Conservation (phyloP, 441 rosid genomes). For the Erodium texanum region DNA sequence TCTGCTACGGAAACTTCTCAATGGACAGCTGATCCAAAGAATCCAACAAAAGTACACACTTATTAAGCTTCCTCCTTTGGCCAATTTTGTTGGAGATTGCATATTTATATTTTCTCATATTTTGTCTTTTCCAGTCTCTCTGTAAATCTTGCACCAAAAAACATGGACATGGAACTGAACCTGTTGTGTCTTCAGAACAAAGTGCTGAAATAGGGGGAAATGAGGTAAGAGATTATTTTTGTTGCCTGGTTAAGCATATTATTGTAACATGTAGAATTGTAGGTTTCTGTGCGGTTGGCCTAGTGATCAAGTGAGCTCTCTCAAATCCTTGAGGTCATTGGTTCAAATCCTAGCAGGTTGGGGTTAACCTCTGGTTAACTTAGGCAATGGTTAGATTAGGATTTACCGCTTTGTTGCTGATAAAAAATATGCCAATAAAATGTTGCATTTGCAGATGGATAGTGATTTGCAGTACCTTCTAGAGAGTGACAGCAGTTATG, state of each 20-base stretch:
- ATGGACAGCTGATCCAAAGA: neutral
- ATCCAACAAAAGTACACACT: constrained; percentile 9
- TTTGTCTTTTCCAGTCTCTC: constrained; percentile 14
- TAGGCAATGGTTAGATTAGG: no score
- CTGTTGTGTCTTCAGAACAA: constrained; percentile 14
- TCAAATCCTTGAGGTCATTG: no score
- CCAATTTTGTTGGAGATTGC: neutral
- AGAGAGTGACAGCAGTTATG: constrained; percentile 24
- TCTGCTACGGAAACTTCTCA: constrained; percentile 6
- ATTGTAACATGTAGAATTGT: neutral
- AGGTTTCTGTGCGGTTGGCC: constrained; percentile 3
- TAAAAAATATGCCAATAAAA: no score
- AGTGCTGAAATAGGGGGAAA: constrained; percentile 13
- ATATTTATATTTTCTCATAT: neutral
- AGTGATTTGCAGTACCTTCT: constrained; percentile 43
- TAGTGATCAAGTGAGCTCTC: no score
- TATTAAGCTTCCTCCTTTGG: no score
- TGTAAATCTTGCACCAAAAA: constrained; percentile 14
- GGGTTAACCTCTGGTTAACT: no score
- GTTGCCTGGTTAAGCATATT: constrained; percentile 2
- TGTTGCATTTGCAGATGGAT: constrained; percentile 27
- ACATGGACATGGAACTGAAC: constrained; percentile 6
- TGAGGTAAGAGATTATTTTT: constrained; percentile 18
- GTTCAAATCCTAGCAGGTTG: no score
- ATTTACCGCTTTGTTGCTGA: no score